Evolutionary conservation across 768 basidiomycete species (phyloP).

Genomic region (Clathrus columnatus): DNA sequence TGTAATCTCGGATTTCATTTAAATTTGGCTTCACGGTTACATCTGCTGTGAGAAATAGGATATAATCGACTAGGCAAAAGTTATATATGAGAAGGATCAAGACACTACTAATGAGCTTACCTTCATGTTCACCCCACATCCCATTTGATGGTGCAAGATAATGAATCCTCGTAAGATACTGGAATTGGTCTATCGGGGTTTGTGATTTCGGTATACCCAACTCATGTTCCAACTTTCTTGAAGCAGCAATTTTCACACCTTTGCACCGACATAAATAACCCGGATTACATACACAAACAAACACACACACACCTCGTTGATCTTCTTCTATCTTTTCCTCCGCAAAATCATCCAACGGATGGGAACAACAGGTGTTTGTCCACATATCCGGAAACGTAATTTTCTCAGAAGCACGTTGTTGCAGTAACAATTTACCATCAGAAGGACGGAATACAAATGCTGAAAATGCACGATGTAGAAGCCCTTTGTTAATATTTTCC

Average conservation of each 20-base stretch:
- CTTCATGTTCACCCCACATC: slow-evolving; percentile 97
- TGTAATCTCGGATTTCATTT: slow-evolving; percentile 88
- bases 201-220: slow-evolving; percentile 80
- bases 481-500: slow-evolving; percentile 89
- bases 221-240: slow-evolving; percentile 93
- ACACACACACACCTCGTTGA: slow-evolving; percentile 29
- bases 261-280: slow-evolving; percentile 16
- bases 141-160: slow-evolving; percentile 92
- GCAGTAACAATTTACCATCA: slow-evolving; percentile 87
- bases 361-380: slow-evolving; percentile 99
- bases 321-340: slow-evolving; percentile 67
- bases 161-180: slow-evolving; percentile 93
- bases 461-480: slow-evolving; percentile 96
- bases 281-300: slow-evolving; percentile 2
- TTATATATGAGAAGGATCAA: background rate
- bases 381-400: slow-evolving; percentile 99
- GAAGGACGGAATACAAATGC: slow-evolving; percentile 93
- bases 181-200: slow-evolving; percentile 77
- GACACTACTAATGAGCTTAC: slow-evolving; percentile 33
- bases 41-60: slow-evolving; percentile 86
- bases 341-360: slow-evolving; percentile 89
- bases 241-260: slow-evolving; percentile 86
- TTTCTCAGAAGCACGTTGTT: slow-evolving; percentile 95
- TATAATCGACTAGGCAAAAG: slow-evolving; percentile 82
- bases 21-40: slow-evolving; percentile 72